These are phyloP conservation scores for Sugiyamaella castrensis DNA, from an alignment of 1,139 yeast genomes.

Conservation along the genomic window DNA sequence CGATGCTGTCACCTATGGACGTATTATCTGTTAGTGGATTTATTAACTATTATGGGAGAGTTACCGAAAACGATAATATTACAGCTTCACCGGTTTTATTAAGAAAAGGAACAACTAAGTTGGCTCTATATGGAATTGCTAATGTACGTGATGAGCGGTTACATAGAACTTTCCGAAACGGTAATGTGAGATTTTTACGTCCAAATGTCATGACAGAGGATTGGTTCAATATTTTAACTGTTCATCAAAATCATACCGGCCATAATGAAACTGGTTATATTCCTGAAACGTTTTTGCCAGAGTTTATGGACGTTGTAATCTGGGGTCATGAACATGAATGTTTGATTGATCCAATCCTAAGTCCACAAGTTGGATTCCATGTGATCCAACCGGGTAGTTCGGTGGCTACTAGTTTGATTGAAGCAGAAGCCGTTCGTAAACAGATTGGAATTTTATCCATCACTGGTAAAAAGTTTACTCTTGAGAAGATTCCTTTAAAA, in stretches of 20 bases:
- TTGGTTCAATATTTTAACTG: constrained; percentile 83
- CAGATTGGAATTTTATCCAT: constrained; percentile 69
- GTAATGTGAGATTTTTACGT: constrained; percentile 71
- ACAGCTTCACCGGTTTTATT: constrained; percentile 74
- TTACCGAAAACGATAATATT: constrained; percentile 70
- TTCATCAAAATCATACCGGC: constrained; percentile 85
- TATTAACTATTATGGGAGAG: constrained; percentile 86
- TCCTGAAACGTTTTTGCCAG: constrained; percentile 82
- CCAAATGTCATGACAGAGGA: constrained; percentile 54
- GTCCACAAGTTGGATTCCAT: constrained; percentile 66
- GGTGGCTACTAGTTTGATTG: constrained; percentile 84
- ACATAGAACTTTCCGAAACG: constrained; percentile 76
- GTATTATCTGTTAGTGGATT: constrained; percentile 77
- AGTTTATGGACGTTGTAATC: constrained; percentile 71
- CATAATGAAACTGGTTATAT: constrained; percentile 78
- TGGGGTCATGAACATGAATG: constrained; percentile 99
- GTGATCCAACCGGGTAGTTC: constrained; percentile 94
- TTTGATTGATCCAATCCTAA: constrained; percentile 63
- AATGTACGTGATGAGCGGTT: constrained; percentile 87
- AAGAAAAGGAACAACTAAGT: constrained; percentile 74
- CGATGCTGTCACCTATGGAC: constrained; percentile 84
- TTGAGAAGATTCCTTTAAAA: constrained; percentile 64
- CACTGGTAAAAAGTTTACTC: constrained; percentile 53
- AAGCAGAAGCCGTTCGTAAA: constrained; percentile 78
- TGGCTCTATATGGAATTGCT: constrained; percentile 87